Percentiles rank a stretch among this genome's conserved stretches.
These are phyloP conservation scores for barrel medic (Medicago truncatula) DNA, from an alignment of 306 rosid species.

Conservation along the genomic window MtrunA17r5.0-ANR NC_053047.1:321001-321500, in stretches of 20 bases:
- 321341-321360: constrained; percentile 16
- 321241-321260: background rate
- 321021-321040: constrained; percentile 31
- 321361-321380: constrained; percentile 13
- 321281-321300: constrained; percentile 26
- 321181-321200: constrained; percentile 10
- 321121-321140: background rate
- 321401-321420: constrained; percentile 27
- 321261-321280: background rate
- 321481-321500: constrained; percentile 86
- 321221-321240: constrained; percentile 15
- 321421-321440: constrained; percentile 20
- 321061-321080: constrained; percentile 3
- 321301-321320: background rate
- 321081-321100: constrained; percentile 25
- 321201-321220: background rate
- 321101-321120: constrained; percentile 6
- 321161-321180: constrained; percentile 34
- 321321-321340: background rate
- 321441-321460: constrained; percentile 29
- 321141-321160: constrained; percentile 9
- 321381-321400: background rate
- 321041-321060: constrained; percentile 4
- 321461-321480: constrained; percentile 13
- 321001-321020: constrained; percentile 26